Conservation (phyloP, 2,329 filamentous ascomycete species). For the Lithohypha guttulata region DNA sequence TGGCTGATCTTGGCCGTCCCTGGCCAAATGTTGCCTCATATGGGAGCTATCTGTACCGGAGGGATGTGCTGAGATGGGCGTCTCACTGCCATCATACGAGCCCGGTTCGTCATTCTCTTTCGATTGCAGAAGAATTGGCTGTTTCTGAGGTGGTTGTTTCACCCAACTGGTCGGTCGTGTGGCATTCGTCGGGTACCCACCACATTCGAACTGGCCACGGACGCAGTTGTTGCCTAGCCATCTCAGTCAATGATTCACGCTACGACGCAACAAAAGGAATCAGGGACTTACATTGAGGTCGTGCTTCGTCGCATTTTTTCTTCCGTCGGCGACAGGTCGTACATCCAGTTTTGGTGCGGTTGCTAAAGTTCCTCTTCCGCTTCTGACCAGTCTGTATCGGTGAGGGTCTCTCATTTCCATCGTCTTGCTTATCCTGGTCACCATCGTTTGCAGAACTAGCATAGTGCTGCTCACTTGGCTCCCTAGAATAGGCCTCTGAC, state of each 20-base stretch:
- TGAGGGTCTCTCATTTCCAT: slow-evolving; percentile 25
- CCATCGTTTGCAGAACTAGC: slow-evolving; percentile 27
- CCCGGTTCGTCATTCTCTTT: slow-evolving; percentile 41
- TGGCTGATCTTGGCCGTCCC: slow-evolving; percentile 32
- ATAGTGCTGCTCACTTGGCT: slow-evolving; percentile 33
- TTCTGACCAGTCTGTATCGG: slow-evolving; percentile 31
- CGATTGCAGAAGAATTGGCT: slow-evolving; percentile 66
- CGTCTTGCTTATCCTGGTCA: slow-evolving; percentile 27
- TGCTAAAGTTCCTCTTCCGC: slow-evolving; percentile 60
- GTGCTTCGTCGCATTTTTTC: slow-evolving; percentile 95
- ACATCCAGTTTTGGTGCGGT: slow-evolving; percentile 90
- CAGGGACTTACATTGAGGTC: slow-evolving; percentile 67
- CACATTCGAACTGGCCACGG: slow-evolving; percentile 80
- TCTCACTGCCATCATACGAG: slow-evolving; percentile 8
- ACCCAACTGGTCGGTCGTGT: slow-evolving; percentile 61
- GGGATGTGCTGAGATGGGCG: slow-evolving; percentile 28
- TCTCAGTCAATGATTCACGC: slow-evolving; percentile 7
- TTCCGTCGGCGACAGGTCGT: slow-evolving; percentile 84
- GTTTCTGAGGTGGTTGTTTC: slow-evolving; percentile 60
- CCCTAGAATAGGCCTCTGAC: slow-evolving; percentile 42
- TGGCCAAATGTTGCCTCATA: slow-evolving; percentile 26
- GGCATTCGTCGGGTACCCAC: slow-evolving; percentile 70
- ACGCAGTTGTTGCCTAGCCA: slow-evolving; percentile 74
- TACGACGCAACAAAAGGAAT: slow-evolving; percentile 5
- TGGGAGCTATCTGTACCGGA: slow-evolving; percentile 26